These are phyloP conservation scores for Mycena galericulata DNA, from an alignment of 768 basidiomycete genomes.

Conservation along the genomic window DNA sequence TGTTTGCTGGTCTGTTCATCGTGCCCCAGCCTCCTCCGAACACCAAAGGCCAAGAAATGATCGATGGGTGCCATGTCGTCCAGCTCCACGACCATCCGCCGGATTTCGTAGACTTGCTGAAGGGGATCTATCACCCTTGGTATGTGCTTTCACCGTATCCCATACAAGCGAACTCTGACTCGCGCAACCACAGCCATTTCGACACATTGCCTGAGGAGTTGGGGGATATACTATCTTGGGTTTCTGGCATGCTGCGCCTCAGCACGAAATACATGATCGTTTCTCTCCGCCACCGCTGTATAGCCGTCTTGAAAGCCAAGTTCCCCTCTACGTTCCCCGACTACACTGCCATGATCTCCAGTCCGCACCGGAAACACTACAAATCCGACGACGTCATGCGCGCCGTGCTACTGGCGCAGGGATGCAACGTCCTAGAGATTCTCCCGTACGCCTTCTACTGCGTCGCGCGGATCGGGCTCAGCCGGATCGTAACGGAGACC, in stretches of 20 bases:
- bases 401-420: conserved; percentile 56
- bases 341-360: conserved; percentile 44
- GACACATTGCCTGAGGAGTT: conserved; percentile 54
- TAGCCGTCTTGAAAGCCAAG: conserved; percentile 56
- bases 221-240: conserved; percentile 57
- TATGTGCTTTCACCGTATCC: conserved; percentile 28
- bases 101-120: conserved; percentile 63
- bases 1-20: conserved; percentile 72
- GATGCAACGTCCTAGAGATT: conserved; percentile 51
- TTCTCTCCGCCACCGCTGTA: conserved; percentile 64
- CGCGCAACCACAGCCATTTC: conserved; percentile 46
- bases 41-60: conserved; percentile 45
- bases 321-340: conserved; percentile 55
- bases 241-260: conserved; percentile 70
- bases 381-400: conserved; percentile 57
- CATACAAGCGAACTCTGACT: not conserved
- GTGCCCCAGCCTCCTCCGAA: conserved; percentile 56
- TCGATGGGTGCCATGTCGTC: conserved; percentile 66
- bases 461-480: conserved; percentile 55
- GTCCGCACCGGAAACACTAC: conserved; percentile 41
- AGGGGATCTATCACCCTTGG: conserved; percentile 65
- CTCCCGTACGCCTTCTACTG: conserved; percentile 66
- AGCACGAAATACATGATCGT: conserved; percentile 71
- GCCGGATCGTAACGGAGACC: conserved; percentile 51
- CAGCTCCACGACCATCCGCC: conserved; percentile 59